A percentile compares a stretch with the other conserved stretches of the same genome.
phyloP scores from a whole-genome alignment of 164 flowering plant species.

The Piper longum region DNA sequence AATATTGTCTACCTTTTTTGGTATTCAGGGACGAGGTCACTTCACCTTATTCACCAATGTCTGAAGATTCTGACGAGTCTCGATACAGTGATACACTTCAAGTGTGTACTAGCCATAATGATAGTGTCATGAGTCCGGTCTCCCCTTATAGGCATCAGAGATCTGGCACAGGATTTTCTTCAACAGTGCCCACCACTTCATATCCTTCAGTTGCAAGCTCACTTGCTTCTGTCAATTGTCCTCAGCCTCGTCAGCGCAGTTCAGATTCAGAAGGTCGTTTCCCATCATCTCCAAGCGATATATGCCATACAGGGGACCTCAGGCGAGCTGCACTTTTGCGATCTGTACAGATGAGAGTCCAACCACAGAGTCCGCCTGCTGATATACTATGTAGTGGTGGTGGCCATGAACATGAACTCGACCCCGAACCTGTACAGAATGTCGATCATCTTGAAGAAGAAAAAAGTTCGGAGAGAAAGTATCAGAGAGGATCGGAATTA shows the following conservation, averaged over 20 bases:
- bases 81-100: slow-evolving; percentile 41
- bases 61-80: slow-evolving; percentile 82
- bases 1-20: not conserved
- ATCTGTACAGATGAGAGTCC: slow-evolving; percentile 88
- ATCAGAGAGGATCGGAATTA: slow-evolving; percentile 9
- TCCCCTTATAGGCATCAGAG: slow-evolving; percentile 69
- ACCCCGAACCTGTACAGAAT: slow-evolving; percentile 27
- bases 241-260: slow-evolving; percentile 64
- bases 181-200: slow-evolving; percentile 22
- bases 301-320: slow-evolving; percentile 92
- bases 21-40: slow-evolving; percentile 61
- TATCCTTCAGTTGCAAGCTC: slow-evolving; percentile 17
- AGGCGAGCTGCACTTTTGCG: slow-evolving; percentile 85
- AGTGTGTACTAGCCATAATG: slow-evolving; percentile 35
- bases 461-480: slow-evolving; percentile 42
- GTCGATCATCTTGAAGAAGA: slow-evolving; percentile 38
- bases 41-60: slow-evolving; percentile 84
- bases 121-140: slow-evolving; percentile 61
- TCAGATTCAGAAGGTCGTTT: slow-evolving; percentile 84
- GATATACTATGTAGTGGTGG: slow-evolving; percentile 25
- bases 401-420: slow-evolving; percentile 35
- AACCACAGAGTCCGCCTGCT: slow-evolving; percentile 36
- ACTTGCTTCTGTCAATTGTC: slow-evolving; percentile 14
- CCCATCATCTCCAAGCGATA: slow-evolving; percentile 96
- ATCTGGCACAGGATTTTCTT: slow-evolving; percentile 20